Evolutionary conservation across 306 rosid genomes (phyloP).

Genomic region (Cajanus cajan): DNA sequence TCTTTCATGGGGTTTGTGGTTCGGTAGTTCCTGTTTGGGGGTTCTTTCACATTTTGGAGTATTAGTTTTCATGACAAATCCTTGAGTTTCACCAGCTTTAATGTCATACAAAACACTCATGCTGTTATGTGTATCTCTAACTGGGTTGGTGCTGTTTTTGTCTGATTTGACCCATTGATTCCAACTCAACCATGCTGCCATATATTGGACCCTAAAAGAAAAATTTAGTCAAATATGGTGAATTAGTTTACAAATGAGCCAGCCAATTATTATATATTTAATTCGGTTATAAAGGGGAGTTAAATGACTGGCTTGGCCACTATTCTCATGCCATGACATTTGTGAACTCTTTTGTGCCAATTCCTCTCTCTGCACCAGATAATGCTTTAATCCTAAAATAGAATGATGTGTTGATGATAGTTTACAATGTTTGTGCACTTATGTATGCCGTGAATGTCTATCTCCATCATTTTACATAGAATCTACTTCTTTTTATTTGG

Average conservation of each 20-base stretch:
- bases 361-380: not conserved
- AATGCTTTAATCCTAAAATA: not conserved
- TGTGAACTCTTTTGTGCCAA: not conserved
- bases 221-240: not conserved
- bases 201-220: not conserved
- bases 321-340: not conserved
- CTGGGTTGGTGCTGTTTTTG: not conserved
- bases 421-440: not conserved
- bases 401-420: not conserved
- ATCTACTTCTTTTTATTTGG: not conserved
- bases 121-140: not conserved
- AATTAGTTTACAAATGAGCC: not conserved
- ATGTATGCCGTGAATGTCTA: not conserved
- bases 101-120: not conserved
- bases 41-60: not conserved
- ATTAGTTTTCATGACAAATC: not conserved
- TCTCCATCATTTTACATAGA: not conserved
- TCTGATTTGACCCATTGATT: constrained; percentile 5
- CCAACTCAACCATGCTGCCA: not conserved
- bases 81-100: not conserved
- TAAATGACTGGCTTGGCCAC: not conserved
- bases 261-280: not conserved
- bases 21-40: not conserved
- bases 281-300: not conserved
- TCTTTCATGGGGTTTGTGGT: not conserved